Conservation (phyloP, 2,329 filamentous ascomycete genomes). For the Botrytis deweyae region DNA sequence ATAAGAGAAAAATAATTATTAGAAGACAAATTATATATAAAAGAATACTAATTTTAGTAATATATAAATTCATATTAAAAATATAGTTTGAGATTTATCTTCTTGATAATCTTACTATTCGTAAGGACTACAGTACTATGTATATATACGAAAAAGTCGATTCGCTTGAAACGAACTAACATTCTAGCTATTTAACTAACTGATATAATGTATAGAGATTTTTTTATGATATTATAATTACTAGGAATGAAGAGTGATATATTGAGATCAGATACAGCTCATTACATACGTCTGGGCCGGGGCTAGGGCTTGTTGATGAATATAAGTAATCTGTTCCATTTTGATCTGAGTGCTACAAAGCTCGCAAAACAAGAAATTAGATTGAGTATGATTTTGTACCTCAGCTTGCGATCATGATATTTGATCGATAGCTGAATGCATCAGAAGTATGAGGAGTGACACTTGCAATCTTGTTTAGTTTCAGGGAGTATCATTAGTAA, state of each 20-base stretch:
- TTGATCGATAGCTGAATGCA: neutral
- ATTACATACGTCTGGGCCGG: neutral
- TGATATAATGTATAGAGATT: too few species aligned
- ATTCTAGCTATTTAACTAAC: too few species aligned
- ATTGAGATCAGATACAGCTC: neutral
- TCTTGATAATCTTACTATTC: too few species aligned
- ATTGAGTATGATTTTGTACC: neutral
- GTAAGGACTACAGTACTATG: too few species aligned
- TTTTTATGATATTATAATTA: too few species aligned
- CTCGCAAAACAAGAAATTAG: conserved; percentile 40
- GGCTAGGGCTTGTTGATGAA: neutral
- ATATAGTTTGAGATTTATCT: too few species aligned
- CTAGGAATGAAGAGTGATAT: neutral
- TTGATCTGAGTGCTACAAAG: neutral
- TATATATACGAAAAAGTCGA: too few species aligned
- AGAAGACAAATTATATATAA: too few species aligned
- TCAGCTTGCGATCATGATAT: neutral
- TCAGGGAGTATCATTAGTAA: neutral
- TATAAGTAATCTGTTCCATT: neutral
- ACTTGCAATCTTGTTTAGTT: neutral
- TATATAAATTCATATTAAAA: too few species aligned
- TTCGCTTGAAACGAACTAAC: too few species aligned
- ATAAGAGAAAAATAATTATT: too few species aligned
- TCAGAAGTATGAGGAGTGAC: neutral
- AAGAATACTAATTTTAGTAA: too few species aligned